A percentile compares a stretch with the other conserved stretches of the same genome.
Evolutionary conservation across 1,284 basidiomycete genomes (phyloP).

Genomic region (Meripilus lineatus): DNA sequence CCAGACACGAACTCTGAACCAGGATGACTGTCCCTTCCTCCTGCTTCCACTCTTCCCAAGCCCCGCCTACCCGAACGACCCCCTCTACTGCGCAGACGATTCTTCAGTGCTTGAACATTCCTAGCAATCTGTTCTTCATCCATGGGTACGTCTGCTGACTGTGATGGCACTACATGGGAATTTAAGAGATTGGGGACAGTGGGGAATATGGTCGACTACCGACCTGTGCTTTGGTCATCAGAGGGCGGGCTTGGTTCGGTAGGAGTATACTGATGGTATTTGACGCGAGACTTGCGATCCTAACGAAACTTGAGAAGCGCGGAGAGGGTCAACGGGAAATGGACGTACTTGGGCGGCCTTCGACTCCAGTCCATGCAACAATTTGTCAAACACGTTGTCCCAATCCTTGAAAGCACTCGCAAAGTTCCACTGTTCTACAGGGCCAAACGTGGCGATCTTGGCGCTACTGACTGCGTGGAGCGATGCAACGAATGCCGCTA

Average conservation of each 20-base stretch:
- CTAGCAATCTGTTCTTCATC: slow-evolving; percentile 89
- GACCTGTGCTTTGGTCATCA: slow-evolving; percentile 53
- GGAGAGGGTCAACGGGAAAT: no score
- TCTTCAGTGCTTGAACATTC: slow-evolving; percentile 90
- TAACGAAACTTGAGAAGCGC: no score
- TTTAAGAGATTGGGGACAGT: slow-evolving; percentile 7
- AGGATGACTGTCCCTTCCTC: slow-evolving; percentile 56
- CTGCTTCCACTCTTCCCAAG: slow-evolving; percentile 43
- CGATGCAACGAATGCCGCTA: slow-evolving; percentile 78
- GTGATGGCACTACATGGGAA: slow-evolving; percentile 45
- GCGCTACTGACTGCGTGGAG: slow-evolving; percentile 55
- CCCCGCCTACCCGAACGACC: slow-evolving; percentile 52
- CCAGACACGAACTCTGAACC: slow-evolving; percentile 55
- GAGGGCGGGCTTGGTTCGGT: slow-evolving; percentile 46
- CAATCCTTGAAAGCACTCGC: slow-evolving; percentile 71
- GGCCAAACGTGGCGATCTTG: slow-evolving; percentile 34
- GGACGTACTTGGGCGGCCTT: slow-evolving; percentile 61
- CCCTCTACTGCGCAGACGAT: slow-evolving; percentile 68
- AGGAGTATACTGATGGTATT: slow-evolving; percentile 34
- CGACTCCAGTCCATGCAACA: slow-evolving; percentile 72
- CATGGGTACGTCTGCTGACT: slow-evolving; percentile 49
- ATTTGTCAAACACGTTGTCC: slow-evolving; percentile 77
- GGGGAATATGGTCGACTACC: slow-evolving; percentile 23
- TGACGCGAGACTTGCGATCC: slow-evolving; percentile 66
- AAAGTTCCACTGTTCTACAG: slow-evolving; percentile 57